These are phyloP conservation scores for Candida sp. DNA, from an alignment of 1,139 yeast genomes.

Conservation along the genomic window DNA sequence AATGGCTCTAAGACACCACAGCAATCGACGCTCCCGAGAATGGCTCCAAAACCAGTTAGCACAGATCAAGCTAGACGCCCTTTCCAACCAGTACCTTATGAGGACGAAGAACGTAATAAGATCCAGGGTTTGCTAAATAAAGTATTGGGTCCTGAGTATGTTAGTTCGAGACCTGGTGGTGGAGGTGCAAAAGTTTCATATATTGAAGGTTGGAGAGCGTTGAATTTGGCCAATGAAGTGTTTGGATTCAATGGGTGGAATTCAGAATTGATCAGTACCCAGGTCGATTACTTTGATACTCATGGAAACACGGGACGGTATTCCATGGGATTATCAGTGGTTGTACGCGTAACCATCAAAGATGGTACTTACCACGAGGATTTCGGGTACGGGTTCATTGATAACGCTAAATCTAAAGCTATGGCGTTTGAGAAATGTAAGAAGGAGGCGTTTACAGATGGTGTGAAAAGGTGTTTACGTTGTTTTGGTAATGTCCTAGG, in stretches of 20 bases:
- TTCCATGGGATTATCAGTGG: conserved; percentile 65
- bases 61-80: conserved; percentile 7
- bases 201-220: conserved; percentile 79
- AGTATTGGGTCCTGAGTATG: conserved; percentile 86
- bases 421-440: conserved; percentile 79
- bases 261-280: conserved; percentile 61
- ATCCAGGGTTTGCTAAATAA: conserved; percentile 49
- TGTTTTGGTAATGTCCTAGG: conserved; percentile 82
- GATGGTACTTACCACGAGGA: conserved; percentile 82
- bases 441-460: conserved; percentile 82
- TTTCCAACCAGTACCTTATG: conserved; percentile 29
- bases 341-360: conserved; percentile 65
- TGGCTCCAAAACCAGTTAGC: conserved; percentile 3
- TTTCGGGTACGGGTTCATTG: conserved; percentile 77
- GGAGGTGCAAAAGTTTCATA: conserved; percentile 68
- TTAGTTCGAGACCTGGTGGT: conserved; percentile 78
- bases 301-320: conserved; percentile 50
- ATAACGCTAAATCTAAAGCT: conserved; percentile 66
- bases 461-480: conserved; percentile 69
- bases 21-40: conserved; percentile 2
- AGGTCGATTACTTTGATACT: conserved; percentile 71
- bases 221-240: conserved; percentile 73
- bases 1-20: conserved; percentile 5
- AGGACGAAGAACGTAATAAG: conserved; percentile 33
- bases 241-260: conserved; percentile 85